Conservation (phyloP, 495 filamentous ascomycete species). For the Hyaloscypha variabilis region DNA sequence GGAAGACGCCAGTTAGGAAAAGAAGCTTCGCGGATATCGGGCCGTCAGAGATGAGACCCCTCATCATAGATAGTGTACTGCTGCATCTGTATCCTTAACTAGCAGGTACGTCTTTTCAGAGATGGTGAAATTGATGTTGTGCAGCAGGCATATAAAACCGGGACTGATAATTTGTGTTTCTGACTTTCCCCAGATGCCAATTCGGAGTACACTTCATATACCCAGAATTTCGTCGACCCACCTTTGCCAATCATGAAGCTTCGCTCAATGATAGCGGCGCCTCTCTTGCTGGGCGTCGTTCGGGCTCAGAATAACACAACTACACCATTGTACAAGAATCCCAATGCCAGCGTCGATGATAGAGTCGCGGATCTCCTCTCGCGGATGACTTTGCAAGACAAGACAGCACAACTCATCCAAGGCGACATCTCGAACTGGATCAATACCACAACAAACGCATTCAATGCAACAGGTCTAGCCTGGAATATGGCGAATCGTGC, state of each 20-base stretch:
- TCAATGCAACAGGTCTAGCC: conserved; percentile 66
- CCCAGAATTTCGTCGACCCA: neutral
- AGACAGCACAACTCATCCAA: conserved; percentile 67
- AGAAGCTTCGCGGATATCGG: no score
- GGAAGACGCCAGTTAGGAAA: neutral
- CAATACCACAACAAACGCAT: conserved; percentile 54
- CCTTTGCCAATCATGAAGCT: conserved; percentile 6
- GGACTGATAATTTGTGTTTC: no score
- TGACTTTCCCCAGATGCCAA: neutral
- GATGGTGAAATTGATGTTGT: no score
- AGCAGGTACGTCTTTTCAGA: no score
- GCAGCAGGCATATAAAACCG: no score
- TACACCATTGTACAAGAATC: conserved; percentile 59
- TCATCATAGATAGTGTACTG: no score
- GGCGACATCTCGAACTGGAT: conserved; percentile 76
- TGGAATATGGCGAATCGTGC: conserved; percentile 65
- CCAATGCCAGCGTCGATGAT: conserved; percentile 58
- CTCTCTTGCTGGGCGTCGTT: neutral
- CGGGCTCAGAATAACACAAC: conserved; percentile 4
- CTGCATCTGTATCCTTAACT: no score
- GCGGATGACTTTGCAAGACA: conserved; percentile 72
- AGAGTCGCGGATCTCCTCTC: conserved; percentile 65
- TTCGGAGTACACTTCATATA: neutral
- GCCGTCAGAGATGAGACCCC: no score
- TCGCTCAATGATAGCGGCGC: neutral